Evolutionary conservation across 1,139 yeast genomes (phyloP), one percentile per base, ranked within the genome.

Genomic region (Candida sp.): DNA sequence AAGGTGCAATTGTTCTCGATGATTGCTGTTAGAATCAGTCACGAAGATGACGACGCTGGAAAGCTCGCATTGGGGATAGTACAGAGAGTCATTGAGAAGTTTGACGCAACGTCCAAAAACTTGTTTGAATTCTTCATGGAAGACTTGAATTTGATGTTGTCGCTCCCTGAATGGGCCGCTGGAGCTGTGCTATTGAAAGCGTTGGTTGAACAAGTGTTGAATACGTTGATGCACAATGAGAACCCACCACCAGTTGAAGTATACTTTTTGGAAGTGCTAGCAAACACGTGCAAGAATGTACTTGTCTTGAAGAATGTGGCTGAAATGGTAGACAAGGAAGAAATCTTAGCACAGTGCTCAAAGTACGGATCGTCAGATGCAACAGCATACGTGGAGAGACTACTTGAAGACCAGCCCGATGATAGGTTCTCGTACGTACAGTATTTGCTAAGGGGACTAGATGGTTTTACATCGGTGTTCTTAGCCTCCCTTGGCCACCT

Each of bases 131-230:
- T 76, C 9, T 70, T 86, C 31, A 58, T 85, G 2, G 81, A 80
- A 40, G 96, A 90, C 59, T 67, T 89, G 32, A 54, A 83, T 5
- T 57, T 61, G 0, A 67, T 87, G 49, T 59, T 87, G 3, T 63
- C 70, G 3, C 66, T 65, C 12, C 89, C 91, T 0, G 86, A 84
- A 51, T 88, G 87, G 83, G 75, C 90, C 0, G 81, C 82, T 0
- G 73, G 85, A 0, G 89, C 83, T 9, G 28, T 12, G n/a, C 32
- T 55, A 34, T 28, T 51, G 26, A 35, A 26, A 25, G 22, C 23
- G 17, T 28, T 54, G 37, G 39, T 23, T 5, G 42, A 31, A n/a
- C 44, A 37, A 35, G 47, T 22, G 44, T 27, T 35, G 17, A 31
- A 26, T 7, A 37, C 34, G 22, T 43, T 31, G 22, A 4, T 35